These are phyloP conservation scores for Penicillium manginii DNA, from an alignment of 495 filamentous ascomycete genomes.

Conservation along the genomic window DNA sequence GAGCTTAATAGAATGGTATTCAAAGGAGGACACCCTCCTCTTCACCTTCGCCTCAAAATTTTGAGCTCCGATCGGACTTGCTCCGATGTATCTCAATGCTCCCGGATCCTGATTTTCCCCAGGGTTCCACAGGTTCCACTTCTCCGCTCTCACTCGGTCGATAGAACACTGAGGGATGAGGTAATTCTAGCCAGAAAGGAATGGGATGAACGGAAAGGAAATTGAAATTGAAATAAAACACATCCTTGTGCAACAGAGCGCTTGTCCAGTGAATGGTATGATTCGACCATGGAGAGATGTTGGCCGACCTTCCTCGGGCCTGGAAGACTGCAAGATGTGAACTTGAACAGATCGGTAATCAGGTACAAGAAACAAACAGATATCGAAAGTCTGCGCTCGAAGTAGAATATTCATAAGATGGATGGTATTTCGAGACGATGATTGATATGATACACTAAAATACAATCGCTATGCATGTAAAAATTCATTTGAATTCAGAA, in stretches of 20 bases:
- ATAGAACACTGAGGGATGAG: not conserved
- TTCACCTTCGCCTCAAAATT: not conserved
- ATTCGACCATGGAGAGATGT: too few species aligned
- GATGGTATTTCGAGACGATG: not conserved
- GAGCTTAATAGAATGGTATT: not conserved
- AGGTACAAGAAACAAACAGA: not conserved
- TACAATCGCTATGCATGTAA: constrained; percentile 18
- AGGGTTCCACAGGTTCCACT: constrained; percentile 6
- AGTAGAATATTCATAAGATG: not conserved
- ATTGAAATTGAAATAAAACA: not conserved
- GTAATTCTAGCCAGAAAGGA: not conserved
- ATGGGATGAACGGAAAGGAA: not conserved
- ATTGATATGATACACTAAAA: constrained; percentile 11
- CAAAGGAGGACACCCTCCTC: not conserved
- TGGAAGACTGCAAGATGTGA: not conserved
- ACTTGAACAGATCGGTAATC: not conserved
- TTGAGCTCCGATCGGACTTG: constrained; percentile 1
- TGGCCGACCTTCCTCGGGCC: not conserved
- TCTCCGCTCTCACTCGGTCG: not conserved
- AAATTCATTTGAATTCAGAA: not conserved
- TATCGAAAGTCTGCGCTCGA: not conserved
- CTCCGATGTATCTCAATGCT: constrained; percentile 10
- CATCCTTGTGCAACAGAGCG: too few species aligned
- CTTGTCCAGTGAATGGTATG: too few species aligned
- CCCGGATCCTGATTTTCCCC: constrained; percentile 9